phyloP scores from a whole-genome alignment of 1,139 yeast genomes.

The Candida tunisiensis region DNA sequence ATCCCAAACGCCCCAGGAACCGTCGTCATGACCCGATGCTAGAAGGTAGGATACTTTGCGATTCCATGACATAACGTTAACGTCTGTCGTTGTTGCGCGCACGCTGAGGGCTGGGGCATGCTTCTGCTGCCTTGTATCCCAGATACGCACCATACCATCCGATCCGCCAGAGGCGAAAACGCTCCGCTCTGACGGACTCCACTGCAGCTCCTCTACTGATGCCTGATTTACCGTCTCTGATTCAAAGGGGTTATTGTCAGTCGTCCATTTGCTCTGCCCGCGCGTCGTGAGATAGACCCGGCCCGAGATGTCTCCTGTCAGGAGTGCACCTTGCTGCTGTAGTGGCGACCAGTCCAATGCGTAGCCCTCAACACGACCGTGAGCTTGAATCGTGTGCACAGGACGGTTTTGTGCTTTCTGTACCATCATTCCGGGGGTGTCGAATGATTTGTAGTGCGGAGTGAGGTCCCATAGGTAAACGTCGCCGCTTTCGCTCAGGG shows the following conservation, averaged over 20 bases:
- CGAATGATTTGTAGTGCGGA: slow-evolving; percentile 69
- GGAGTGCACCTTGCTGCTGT: slow-evolving; percentile 58
- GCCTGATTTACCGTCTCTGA: slow-evolving; percentile 45
- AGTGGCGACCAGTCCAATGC: slow-evolving; percentile 96
- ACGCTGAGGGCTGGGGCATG: slow-evolving; percentile 84
- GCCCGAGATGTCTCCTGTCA: slow-evolving; percentile 85
- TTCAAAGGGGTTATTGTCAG: slow-evolving; percentile 67
- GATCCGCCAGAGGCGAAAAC: slow-evolving; percentile 90
- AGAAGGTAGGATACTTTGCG: slow-evolving; percentile 67
- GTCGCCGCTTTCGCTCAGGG: slow-evolving; percentile 85
- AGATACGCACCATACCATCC: slow-evolving; percentile 82
- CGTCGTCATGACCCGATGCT: slow-evolving; percentile 97
- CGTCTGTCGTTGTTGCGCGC: slow-evolving; percentile 65
- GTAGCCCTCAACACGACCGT: slow-evolving; percentile 95
- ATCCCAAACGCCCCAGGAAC: slow-evolving; percentile 98
- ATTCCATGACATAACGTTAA: slow-evolving; percentile 95
- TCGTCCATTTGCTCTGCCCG: slow-evolving; percentile 66
- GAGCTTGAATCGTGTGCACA: slow-evolving; percentile 64
- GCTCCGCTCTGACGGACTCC: slow-evolving; percentile 85
- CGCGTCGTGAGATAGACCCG: slow-evolving; percentile 64
- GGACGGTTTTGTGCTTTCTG: slow-evolving; percentile 73
- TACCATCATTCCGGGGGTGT: slow-evolving; percentile 69
- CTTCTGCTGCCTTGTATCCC: slow-evolving; percentile 93
- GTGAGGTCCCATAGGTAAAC: slow-evolving; percentile 70
- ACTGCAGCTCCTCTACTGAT: slow-evolving; percentile 89